Evolutionary conservation across 2,329 filamentous ascomycete genomes (phyloP).

Genomic region (Diatrype stigma): DNA sequence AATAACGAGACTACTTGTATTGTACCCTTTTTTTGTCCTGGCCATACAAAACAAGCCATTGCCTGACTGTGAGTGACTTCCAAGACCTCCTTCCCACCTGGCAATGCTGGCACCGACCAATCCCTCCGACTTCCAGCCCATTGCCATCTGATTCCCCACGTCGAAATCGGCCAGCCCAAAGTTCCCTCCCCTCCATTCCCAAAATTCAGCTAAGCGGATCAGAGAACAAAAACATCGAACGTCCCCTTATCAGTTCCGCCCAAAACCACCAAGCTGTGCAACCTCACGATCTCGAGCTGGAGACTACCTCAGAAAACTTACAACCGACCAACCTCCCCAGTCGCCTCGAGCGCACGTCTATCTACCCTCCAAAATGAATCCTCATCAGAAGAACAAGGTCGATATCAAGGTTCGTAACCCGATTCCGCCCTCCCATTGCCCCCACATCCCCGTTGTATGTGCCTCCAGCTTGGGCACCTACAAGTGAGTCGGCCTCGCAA

Average conservation of each 20-base stretch:
- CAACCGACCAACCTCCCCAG: not conserved
- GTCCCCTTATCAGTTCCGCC: not conserved
- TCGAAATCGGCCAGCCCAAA: not conserved
- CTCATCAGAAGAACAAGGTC: conserved; percentile 97
- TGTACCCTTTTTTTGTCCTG: no score
- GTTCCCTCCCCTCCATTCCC: not conserved
- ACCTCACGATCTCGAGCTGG: not conserved
- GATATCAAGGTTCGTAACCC: conserved; percentile 77
- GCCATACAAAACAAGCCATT: not conserved
- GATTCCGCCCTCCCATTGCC: conserved; percentile 4
- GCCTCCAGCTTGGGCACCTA: no score
- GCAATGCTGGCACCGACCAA: no score
- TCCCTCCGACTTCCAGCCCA: not conserved
- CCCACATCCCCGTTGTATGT: conserved; percentile 1
- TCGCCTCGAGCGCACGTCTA: not conserved
- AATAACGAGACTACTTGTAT: no score
- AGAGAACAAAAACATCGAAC: no score
- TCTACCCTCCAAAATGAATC: conserved; percentile 65
- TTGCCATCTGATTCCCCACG: not conserved
- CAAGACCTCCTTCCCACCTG: not conserved
- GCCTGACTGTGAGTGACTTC: not conserved
- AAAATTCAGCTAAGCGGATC: not conserved
- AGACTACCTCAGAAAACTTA: not conserved
- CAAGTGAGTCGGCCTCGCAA: no score
- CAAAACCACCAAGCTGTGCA: not conserved